Evolutionary conservation across 208 protist genomes (phyloP).

Genomic region (Crithidia sp.): DNA sequence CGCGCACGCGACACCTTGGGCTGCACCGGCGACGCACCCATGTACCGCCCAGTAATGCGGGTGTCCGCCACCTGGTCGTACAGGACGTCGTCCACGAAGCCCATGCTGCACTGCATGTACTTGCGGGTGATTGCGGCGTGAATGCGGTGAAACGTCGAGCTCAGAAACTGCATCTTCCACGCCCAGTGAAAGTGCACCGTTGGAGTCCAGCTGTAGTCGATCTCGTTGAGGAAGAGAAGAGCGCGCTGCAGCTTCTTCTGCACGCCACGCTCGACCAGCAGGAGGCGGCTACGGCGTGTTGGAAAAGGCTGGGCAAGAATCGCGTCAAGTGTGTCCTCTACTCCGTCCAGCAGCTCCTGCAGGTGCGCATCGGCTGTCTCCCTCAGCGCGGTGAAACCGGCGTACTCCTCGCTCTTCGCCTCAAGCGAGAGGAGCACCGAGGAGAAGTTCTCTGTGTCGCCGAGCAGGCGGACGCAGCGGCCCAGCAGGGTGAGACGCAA

Average conservation of each 20-base stretch:
- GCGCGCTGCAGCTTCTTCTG: slow-evolving; percentile 55
- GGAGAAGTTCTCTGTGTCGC: slow-evolving; percentile 74
- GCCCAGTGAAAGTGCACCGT: slow-evolving; percentile 62
- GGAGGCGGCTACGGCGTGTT: slow-evolving; percentile 51
- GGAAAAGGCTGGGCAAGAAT: slow-evolving; percentile 61
- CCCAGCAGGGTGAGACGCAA: slow-evolving; percentile 70
- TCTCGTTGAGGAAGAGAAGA: slow-evolving; percentile 76
- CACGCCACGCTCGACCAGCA: slow-evolving; percentile 55
- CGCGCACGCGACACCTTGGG: slow-evolving; percentile 46
- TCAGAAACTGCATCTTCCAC: slow-evolving; percentile 82
- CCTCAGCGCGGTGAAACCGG: slow-evolving; percentile 53
- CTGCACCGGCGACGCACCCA: slow-evolving; percentile 24
- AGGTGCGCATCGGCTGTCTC: slow-evolving; percentile 55
- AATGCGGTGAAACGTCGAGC: slow-evolving; percentile 58
- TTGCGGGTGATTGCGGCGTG: slow-evolving; percentile 58
- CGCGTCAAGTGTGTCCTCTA: slow-evolving; percentile 50
- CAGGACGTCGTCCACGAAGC: slow-evolving; percentile 81
- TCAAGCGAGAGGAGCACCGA: slow-evolving; percentile 69
- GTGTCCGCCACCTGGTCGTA: slow-evolving; percentile 60
- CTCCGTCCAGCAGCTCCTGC: slow-evolving; percentile 46
- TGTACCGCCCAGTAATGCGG: slow-evolving; percentile 33
- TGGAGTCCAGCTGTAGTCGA: slow-evolving; percentile 84
- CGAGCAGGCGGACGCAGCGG: slow-evolving; percentile 74
- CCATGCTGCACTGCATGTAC: slow-evolving; percentile 66
- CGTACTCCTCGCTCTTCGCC: slow-evolving; percentile 71